Conservation (phyloP, 2,329 filamentous ascomycete genomes). For the Parafenestella ontariensis region DNA sequence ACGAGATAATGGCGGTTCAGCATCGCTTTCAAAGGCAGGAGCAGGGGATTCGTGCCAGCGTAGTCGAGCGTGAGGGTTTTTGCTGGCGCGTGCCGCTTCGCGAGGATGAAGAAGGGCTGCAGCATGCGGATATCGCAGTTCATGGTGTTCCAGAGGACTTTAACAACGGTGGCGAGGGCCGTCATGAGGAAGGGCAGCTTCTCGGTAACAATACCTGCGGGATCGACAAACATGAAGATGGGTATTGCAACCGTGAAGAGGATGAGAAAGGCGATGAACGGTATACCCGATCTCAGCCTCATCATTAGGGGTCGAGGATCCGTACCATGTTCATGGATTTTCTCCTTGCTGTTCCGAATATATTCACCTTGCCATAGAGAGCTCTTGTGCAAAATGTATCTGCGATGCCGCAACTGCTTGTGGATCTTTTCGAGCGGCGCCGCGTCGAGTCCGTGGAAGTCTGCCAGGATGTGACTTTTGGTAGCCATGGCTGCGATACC, state of each 20-base stretch:
- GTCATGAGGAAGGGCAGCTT: conserved; percentile 72
- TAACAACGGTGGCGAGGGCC: conserved; percentile 69
- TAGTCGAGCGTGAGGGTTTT: conserved; percentile 75
- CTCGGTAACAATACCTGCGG: conserved; percentile 62
- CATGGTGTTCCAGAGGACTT: conserved; percentile 71
- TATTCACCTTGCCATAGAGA: conserved; percentile 70
- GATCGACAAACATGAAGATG: conserved; percentile 66
- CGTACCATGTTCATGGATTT: conserved; percentile 54
- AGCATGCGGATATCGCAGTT: conserved; percentile 75
- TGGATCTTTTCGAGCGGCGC: conserved; percentile 72
- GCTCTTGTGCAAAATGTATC: conserved; percentile 74
- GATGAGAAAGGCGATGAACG: conserved; percentile 66
- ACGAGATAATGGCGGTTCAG: conserved; percentile 70
- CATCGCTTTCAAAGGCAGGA: conserved; percentile 67
- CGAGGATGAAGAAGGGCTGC: conserved; percentile 76
- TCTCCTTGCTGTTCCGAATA: conserved; percentile 57
- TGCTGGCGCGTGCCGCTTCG: conserved; percentile 68
- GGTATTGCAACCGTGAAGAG: conserved; percentile 66
- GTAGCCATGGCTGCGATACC: conserved; percentile 79
- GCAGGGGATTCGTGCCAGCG: conserved; percentile 73
- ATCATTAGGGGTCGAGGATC: conserved; percentile 73
- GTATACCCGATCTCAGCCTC: conserved; percentile 64
- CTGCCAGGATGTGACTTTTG: conserved; percentile 73
- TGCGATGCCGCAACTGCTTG: conserved; percentile 67
- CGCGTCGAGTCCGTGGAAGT: conserved; percentile 75